Evolutionary conservation across 2,329 filamentous ascomycete species (phyloP).

Genomic region (Aspergillus novofumigatus): DNA sequence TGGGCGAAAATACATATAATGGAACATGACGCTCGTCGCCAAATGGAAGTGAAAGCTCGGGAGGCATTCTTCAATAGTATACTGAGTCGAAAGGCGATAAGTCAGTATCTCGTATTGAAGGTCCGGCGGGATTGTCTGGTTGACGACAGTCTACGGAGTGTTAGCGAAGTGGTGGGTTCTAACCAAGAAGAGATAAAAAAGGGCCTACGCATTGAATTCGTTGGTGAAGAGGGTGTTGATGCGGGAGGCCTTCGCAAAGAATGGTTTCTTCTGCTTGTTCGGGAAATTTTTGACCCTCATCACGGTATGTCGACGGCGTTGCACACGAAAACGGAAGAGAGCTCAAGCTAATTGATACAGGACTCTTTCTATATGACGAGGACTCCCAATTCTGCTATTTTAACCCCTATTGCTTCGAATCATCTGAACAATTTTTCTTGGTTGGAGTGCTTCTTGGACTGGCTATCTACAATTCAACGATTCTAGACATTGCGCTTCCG

Average conservation of each 20-base stretch:
- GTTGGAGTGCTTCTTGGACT: conserved; percentile 83
- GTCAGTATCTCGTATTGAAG: conserved; percentile 71
- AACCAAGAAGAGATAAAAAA: conserved; percentile 87
- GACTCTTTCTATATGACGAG: conserved; percentile 89
- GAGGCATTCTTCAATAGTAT: conserved; percentile 92
- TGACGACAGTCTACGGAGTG: conserved; percentile 78
- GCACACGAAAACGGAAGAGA: not conserved
- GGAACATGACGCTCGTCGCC: conserved; percentile 79
- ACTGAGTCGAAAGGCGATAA: conserved; percentile 66
- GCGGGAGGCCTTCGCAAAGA: conserved; percentile 87
- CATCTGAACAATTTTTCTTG: conserved; percentile 85
- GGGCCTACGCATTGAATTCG: conserved; percentile 77
- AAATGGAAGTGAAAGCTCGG: conserved; percentile 84
- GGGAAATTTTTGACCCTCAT: conserved; percentile 86
- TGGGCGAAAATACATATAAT: conserved; percentile 89
- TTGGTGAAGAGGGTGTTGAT: conserved; percentile 86
- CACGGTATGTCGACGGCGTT: conserved; percentile 58
- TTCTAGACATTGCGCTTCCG: conserved; percentile 80
- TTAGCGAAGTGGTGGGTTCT: conserved; percentile 78
- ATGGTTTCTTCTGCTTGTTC: conserved; percentile 84
- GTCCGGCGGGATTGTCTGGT: conserved; percentile 81
- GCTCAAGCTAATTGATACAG: conserved; percentile 40
- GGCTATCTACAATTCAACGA: conserved; percentile 93
- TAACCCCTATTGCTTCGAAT: conserved; percentile 84
- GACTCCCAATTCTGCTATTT: conserved; percentile 91